Percentiles rank a stretch among this genome's conserved stretches.
phyloP scores from a whole-genome alignment of 305 asterid species.

The Fraxinus platypoda region DNA sequence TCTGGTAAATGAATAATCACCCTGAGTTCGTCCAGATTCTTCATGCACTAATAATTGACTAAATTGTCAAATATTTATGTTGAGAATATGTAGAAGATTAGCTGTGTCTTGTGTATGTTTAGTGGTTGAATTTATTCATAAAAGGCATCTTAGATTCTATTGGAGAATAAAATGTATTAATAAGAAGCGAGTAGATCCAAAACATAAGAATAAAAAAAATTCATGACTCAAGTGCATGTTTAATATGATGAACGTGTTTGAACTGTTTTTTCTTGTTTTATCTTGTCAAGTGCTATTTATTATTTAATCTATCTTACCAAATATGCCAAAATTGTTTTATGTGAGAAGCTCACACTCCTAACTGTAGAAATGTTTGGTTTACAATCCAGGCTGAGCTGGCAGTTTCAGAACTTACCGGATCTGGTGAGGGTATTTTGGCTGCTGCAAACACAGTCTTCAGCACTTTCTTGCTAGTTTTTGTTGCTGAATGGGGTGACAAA shows the following conservation, averaged over 20 bases:
- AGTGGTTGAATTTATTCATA: background rate
- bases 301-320: background rate
- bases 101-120: background rate
- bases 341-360: background rate
- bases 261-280: background rate
- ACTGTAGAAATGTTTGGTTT: constrained; percentile 12
- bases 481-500: constrained; percentile 99
- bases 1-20: background rate
- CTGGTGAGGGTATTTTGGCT: constrained; percentile 78
- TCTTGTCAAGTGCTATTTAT: background rate
- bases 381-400: constrained; percentile 77
- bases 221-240: background rate
- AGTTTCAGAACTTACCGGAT: constrained; percentile 78
- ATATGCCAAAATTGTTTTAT: background rate
- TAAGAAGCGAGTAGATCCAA: background rate
- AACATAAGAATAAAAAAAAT: no score
- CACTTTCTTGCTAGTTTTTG: constrained; percentile 82
- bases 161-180: background rate
- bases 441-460: constrained; percentile 71
- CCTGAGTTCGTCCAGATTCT: background rate
- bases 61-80: background rate
- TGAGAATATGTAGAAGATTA: background rate
- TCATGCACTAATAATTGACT: background rate
- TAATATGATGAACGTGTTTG: background rate
- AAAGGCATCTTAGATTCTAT: background rate